Conservation (phyloP, 768 basidiomycete genomes). For the Naganishia vishniacii region DNA sequence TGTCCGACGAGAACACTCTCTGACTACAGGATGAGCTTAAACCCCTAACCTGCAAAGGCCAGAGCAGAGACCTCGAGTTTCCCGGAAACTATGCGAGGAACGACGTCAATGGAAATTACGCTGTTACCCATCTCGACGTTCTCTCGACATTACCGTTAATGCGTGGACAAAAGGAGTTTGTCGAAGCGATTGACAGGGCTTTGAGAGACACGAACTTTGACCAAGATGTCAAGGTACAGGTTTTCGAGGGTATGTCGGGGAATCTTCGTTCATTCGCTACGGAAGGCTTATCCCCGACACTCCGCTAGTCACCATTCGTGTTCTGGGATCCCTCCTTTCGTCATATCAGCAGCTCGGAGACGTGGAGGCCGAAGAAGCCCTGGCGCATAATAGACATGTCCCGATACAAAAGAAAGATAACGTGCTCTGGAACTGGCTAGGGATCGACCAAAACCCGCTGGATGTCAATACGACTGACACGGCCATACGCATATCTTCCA, state of each 20-base stretch:
- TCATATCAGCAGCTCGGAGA: conserved; percentile 42
- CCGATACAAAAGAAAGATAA: not conserved
- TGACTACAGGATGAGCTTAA: conserved; percentile 63
- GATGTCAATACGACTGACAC: conserved; percentile 7
- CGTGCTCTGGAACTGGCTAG: conserved; percentile 8
- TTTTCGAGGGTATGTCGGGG: conserved; percentile 62
- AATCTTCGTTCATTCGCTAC: not conserved
- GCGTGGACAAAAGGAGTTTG: conserved; percentile 65
- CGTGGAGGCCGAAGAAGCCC: conserved; percentile 12
- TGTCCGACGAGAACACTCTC: too few relatives aligned
- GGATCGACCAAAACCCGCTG: not conserved
- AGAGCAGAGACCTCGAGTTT: conserved; percentile 79
- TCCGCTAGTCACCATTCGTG: conserved; percentile 73
- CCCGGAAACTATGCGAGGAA: conserved; percentile 73
- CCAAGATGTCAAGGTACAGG: conserved; percentile 91
- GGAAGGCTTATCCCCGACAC: not conserved
- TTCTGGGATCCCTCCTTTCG: conserved; percentile 70
- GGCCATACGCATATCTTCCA: not conserved
- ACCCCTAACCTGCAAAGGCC: conserved; percentile 77
- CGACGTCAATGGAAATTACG: conserved; percentile 92
- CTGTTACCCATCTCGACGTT: conserved; percentile 56
- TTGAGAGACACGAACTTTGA: conserved; percentile 83
- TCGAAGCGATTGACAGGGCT: conserved; percentile 73
- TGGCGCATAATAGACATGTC: not conserved
- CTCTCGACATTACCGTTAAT: conserved; percentile 79